Conservation (phyloP, 2,329 filamentous ascomycete species). For the Penicillium sp. region DNA sequence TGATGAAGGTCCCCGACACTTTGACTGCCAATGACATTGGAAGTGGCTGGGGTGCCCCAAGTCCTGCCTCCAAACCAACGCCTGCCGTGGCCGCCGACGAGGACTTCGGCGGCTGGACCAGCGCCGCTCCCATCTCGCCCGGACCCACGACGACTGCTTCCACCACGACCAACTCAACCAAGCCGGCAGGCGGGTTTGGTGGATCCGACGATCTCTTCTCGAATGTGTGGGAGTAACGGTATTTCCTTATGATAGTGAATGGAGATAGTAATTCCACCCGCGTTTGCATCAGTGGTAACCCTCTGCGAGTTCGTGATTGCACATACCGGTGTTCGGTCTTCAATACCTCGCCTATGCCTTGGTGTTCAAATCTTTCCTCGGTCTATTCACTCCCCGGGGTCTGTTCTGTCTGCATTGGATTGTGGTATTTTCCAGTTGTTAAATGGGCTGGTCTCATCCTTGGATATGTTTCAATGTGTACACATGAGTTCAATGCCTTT, state of each 20-base stretch:
- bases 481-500: conserved; percentile 4
- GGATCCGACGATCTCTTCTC: conserved; percentile 80
- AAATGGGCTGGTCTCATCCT: conserved; percentile 18
- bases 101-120: conserved; percentile 94
- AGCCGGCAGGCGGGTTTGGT: conserved; percentile 62
- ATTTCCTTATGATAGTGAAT: too few species aligned
- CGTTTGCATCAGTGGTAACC: conserved; percentile 15
- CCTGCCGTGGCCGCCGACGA: conserved; percentile 82
- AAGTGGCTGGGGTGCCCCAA: conserved; percentile 59
- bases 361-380: too few species aligned
- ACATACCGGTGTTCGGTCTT: conserved; percentile 14
- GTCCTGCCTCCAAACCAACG: conserved; percentile 34
- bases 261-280: too few species aligned
- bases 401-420: conserved; percentile 7
- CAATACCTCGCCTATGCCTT: conserved; percentile 1
- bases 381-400: background rate
- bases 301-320: conserved; percentile 13
- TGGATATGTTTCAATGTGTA: conserved; percentile 10
- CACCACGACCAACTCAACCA: conserved; percentile 42
- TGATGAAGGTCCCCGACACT: conserved; percentile 46
- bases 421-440: conserved; percentile 11
- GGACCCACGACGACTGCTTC: conserved; percentile 26
- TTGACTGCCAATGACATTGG: conserved; percentile 60
- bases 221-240: conserved; percentile 80
- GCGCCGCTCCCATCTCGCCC: conserved; percentile 59